phyloP scores from a whole-genome alignment of 108 stramenopile species.

The Thalassiosira profunda region DNA sequence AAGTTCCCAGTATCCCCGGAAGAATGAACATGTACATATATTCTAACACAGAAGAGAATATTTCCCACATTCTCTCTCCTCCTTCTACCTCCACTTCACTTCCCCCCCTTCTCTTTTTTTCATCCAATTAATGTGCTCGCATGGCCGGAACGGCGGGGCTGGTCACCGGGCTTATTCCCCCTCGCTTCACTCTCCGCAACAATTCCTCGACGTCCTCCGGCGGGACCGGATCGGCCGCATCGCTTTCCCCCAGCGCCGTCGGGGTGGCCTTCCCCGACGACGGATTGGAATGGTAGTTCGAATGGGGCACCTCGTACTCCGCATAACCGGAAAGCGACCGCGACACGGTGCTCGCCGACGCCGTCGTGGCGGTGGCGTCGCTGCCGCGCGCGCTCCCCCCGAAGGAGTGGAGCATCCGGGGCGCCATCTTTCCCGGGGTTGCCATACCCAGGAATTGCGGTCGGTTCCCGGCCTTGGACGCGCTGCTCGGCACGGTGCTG shows the following conservation, averaged over 20 bases:
- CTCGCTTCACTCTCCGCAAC: too few species aligned
- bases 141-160: too few species aligned
- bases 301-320: slow-evolving; percentile 7
- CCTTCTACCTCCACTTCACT: too few species aligned
- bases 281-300: slow-evolving; percentile 14
- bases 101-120: too few species aligned
- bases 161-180: too few species aligned
- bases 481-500: neutral
- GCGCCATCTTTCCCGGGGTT: neutral
- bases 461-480: too few species aligned
- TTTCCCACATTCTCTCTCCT: too few species aligned
- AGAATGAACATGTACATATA: too few species aligned
- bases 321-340: slow-evolving; percentile 2
- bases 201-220: slow-evolving; percentile 37
- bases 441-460: too few species aligned
- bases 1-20: too few species aligned
- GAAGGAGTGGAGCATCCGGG: slow-evolving; percentile 19
- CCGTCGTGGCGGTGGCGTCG: neutral
- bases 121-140: too few species aligned
- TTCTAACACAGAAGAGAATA: too few species aligned
- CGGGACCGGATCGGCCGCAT: slow-evolving; percentile 8
- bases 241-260: slow-evolving; percentile 16
- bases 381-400: neutral
- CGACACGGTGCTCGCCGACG: neutral
- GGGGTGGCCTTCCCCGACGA: slow-evolving; percentile 18